Evolutionary conservation across 768 basidiomycete species (phyloP).

Genomic region (Cystobasidium ongulense): DNA sequence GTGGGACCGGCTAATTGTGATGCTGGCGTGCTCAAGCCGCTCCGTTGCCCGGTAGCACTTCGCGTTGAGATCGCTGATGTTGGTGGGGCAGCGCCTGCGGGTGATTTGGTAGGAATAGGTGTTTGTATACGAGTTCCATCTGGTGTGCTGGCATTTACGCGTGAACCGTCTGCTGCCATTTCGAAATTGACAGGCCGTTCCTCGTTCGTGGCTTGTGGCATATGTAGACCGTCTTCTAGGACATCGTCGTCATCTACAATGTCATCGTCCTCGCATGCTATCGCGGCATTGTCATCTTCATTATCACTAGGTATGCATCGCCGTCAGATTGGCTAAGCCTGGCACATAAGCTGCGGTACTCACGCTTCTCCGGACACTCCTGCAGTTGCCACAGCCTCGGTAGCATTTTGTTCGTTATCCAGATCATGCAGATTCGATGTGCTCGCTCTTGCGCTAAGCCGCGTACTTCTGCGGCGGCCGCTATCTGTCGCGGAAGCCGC

Average conservation of each 20-base stretch:
- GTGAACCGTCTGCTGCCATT: conserved; percentile 63
- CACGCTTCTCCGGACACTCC: not conserved
- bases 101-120: conserved; percentile 55
- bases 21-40: conserved; percentile 24
- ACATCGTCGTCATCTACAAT: conserved; percentile 1
- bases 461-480: conserved; percentile 18
- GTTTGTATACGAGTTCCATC: conserved; percentile 91
- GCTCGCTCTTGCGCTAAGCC: conserved; percentile 27
- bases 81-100: not conserved
- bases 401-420: not conserved
- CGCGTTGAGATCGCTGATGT: not conserved
- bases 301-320: too few species aligned
- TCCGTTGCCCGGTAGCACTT: not conserved
- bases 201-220: conserved; percentile 26
- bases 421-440: not conserved
- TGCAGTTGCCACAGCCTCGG: not conserved
- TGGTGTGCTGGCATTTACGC: conserved; percentile 89
- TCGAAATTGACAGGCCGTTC: conserved; percentile 40
- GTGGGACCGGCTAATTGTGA: conserved; percentile 42
- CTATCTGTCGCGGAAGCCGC: not conserved
- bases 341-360: not conserved
- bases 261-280: conserved; percentile 1
- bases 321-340: too few species aligned
- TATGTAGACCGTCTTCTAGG: conserved; percentile 25
- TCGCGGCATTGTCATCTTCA: not conserved